A percentile compares a stretch with the other conserved stretches of the same genome.
These are phyloP conservation scores for Ilex paraguariensis DNA, from an alignment of 305 asterid genomes.

Conservation along the genomic window DNA sequence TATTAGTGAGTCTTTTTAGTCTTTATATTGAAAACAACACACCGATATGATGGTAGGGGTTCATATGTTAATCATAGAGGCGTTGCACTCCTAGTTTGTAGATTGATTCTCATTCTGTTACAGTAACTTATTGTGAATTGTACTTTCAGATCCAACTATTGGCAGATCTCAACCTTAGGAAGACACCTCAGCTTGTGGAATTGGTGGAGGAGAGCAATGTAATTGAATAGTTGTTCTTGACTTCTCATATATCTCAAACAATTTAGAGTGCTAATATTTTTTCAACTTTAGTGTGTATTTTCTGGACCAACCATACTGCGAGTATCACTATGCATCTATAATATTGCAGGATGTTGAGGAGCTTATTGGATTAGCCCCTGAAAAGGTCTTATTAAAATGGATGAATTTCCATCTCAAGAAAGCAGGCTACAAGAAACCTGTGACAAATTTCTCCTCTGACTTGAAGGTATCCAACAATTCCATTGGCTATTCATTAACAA, in stretches of 20 bases:
- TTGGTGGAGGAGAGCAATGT: no score
- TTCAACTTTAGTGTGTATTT: no score
- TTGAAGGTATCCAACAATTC: not conserved
- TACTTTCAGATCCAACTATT: constrained; percentile 1
- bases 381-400: not conserved
- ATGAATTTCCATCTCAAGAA: constrained; percentile 5
- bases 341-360: constrained; percentile 4
- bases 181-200: no score
- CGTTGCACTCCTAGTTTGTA: no score
- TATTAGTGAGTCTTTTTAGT: not conserved
- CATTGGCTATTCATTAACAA: no score
- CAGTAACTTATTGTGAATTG: no score
- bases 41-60: not conserved
- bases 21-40: not conserved
- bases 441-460: not conserved
- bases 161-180: not conserved
- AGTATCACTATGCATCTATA: no score
- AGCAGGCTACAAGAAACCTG: constrained; percentile 2
- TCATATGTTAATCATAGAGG: not conserved
- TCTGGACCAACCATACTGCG: no score
- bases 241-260: no score
- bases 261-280: no score
- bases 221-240: no score
- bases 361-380: not conserved
- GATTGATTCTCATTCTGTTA: no score